Evolutionary conservation across 768 basidiomycete genomes (phyloP).

Genomic region (Trametes cinnabarina): DNA sequence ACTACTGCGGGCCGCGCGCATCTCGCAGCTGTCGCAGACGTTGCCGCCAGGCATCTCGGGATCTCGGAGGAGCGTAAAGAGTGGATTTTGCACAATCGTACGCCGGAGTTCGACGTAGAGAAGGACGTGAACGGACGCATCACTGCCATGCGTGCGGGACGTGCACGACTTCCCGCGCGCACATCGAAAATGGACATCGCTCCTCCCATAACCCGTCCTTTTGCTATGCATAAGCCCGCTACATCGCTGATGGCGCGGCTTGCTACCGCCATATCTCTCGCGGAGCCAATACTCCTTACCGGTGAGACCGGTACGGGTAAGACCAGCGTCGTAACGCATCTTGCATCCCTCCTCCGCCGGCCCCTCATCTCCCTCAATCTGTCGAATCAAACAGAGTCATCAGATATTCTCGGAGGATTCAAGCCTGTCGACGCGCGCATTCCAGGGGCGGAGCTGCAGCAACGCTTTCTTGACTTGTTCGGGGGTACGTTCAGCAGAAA

Average conservation of each 20-base stretch:
- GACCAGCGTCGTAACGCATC: slow-evolving; percentile 86
- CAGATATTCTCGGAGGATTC: slow-evolving; percentile 92
- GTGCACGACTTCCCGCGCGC: slow-evolving; percentile 55
- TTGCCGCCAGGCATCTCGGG: slow-evolving; percentile 61
- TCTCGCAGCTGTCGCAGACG: slow-evolving; percentile 45
- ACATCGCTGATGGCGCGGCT: slow-evolving; percentile 77
- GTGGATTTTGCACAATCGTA: slow-evolving; percentile 66
- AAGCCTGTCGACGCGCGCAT: slow-evolving; percentile 91
- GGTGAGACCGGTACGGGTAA: slow-evolving; percentile 99
- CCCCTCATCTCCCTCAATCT: slow-evolving; percentile 88
- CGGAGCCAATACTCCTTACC: slow-evolving; percentile 86
- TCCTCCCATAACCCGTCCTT: slow-evolving; percentile 51
- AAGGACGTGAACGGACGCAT: slow-evolving; percentile 63
- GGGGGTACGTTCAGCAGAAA: slow-evolving; percentile 82
- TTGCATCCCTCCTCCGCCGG: slow-evolving; percentile 73
- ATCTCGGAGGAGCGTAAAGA: slow-evolving; percentile 66
- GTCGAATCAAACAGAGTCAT: slow-evolving; percentile 94
- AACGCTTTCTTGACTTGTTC: slow-evolving; percentile 78
- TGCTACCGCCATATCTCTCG: slow-evolving; percentile 62
- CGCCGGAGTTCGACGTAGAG: slow-evolving; percentile 66
- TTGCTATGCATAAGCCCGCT: slow-evolving; percentile 87
- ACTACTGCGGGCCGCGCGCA: slow-evolving; percentile 53
- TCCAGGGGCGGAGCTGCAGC: slow-evolving; percentile 68
- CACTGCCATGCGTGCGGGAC: slow-evolving; percentile 58
- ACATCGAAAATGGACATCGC: slow-evolving; percentile 36